These are phyloP conservation scores for Fusarium sp. DNA, from an alignment of 2,329 filamentous ascomycete species.

Conservation along the genomic window DNA sequence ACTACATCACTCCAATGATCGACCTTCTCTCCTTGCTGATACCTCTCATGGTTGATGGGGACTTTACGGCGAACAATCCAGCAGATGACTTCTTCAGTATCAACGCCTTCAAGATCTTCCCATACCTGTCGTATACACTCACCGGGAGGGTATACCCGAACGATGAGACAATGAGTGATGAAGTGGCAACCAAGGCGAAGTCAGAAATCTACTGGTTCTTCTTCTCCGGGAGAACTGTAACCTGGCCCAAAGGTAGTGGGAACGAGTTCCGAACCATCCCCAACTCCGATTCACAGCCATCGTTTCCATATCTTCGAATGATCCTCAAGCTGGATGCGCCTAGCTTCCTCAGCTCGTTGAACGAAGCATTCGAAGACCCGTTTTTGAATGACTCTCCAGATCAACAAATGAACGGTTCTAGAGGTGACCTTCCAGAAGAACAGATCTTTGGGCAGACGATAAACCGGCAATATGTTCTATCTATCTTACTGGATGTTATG, in stretches of 20 bases:
- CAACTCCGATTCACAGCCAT: conserved; percentile 70
- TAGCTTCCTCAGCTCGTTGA: conserved; percentile 93
- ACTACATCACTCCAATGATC: conserved; percentile 91
- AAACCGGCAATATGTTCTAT: conserved; percentile 92
- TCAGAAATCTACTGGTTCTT: conserved; percentile 92
- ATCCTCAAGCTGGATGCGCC: conserved; percentile 90
- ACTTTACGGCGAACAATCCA: conserved; percentile 66
- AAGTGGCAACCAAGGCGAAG: conserved; percentile 82
- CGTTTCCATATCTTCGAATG: conserved; percentile 86
- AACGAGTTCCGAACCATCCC: conserved; percentile 73
- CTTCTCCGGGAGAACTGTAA: conserved; percentile 84
- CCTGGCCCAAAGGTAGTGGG: conserved; percentile 77
- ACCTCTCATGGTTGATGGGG: conserved; percentile 69
- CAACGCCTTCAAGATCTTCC: conserved; percentile 91
- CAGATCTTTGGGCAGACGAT: conserved; percentile 78
- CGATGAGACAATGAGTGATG: conserved; percentile 78
- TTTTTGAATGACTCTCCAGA: conserved; percentile 88
- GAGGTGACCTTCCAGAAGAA: conserved; percentile 71
- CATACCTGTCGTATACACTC: conserved; percentile 91
- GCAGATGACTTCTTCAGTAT: conserved; percentile 73
- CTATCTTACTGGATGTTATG: conserved; percentile 93
- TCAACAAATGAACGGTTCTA: conserved; percentile 64
- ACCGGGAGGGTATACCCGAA: conserved; percentile 94
- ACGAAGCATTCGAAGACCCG: conserved; percentile 95
- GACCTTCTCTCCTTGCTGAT: conserved; percentile 81